phyloP scores from a whole-genome alignment of 2,329 filamentous ascomycete genomes.

The Hypoxylon sp. region DNA sequence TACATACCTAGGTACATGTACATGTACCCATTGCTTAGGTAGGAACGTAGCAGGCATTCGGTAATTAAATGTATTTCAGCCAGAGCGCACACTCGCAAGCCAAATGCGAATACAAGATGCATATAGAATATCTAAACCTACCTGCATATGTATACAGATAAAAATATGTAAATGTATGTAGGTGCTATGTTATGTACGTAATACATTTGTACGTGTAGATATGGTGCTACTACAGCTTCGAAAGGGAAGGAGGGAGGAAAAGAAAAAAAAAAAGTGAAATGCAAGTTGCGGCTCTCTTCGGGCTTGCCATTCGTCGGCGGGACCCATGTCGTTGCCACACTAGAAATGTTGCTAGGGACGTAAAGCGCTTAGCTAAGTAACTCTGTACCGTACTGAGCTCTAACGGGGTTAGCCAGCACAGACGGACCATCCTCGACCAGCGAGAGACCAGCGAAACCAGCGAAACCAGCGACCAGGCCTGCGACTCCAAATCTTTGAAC shows the following conservation, averaged over 20 bases:
- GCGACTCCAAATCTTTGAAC: constrained; percentile 39
- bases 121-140: neutral
- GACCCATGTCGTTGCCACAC: constrained; percentile 35
- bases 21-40: neutral
- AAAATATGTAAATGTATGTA: neutral
- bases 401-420: constrained; percentile 30
- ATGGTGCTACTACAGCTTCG: too few relatives aligned
- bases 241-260: neutral
- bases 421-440: constrained; percentile 2
- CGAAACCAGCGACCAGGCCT: neutral
- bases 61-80: neutral
- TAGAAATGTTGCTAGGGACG: constrained; percentile 28
- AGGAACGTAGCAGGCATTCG: neutral
- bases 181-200: constrained; percentile 5
- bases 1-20: neutral
- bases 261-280: constrained; percentile 18
- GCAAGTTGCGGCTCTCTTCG: constrained; percentile 32
- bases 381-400: constrained; percentile 21
- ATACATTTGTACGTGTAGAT: neutral
- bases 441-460: neutral
- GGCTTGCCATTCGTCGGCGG: constrained; percentile 20
- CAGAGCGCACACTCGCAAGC: neutral
- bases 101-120: neutral
- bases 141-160: too few relatives aligned
- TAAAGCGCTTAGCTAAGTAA: constrained; percentile 37